Evolutionary conservation across 2,329 filamentous ascomycete genomes (phyloP).

Genomic region (Aspergillus ochraceus): DNA sequence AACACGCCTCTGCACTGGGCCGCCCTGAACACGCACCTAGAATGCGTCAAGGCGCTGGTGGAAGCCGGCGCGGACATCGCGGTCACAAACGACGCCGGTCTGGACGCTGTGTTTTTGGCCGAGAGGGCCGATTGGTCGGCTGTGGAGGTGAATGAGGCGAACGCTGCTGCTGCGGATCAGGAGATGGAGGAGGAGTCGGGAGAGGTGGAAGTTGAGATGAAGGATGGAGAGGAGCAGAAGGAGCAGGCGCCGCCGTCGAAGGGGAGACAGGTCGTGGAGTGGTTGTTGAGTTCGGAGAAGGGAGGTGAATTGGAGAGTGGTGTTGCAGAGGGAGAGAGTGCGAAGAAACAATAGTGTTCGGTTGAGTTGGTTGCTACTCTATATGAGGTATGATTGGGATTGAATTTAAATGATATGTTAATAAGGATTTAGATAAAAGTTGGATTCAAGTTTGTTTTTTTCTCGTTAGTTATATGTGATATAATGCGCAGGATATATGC

Average conservation of each 20-base stretch:
- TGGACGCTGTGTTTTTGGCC: slow-evolving; percentile 74
- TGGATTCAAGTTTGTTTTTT: slow-evolving; percentile 1
- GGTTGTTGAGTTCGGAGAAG: slow-evolving; percentile 41
- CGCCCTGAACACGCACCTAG: slow-evolving; percentile 81
- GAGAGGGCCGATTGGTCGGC: slow-evolving; percentile 68
- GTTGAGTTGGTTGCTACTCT: neutral
- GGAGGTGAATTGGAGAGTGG: slow-evolving; percentile 34
- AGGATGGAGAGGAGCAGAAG: slow-evolving; percentile 3
- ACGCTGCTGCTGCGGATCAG: slow-evolving; percentile 19
- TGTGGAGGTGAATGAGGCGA: slow-evolving; percentile 40
- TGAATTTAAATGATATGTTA: slow-evolving; percentile 5
- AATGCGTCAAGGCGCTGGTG: slow-evolving; percentile 74
- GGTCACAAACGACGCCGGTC: slow-evolving; percentile 78
- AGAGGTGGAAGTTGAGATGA: slow-evolving; percentile 15
- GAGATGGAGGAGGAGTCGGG: slow-evolving; percentile 21
- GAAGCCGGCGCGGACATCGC: slow-evolving; percentile 74
- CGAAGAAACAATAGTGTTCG: slow-evolving; percentile 5
- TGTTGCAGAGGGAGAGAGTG: slow-evolving; percentile 11
- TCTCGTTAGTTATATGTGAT: slow-evolving; percentile 3
- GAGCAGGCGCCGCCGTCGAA: slow-evolving; percentile 28
- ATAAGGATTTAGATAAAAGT: slow-evolving; percentile 16
- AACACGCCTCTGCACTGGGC: slow-evolving; percentile 97
- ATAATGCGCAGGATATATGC: neutral
- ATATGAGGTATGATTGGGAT: neutral
- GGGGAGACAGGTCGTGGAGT: slow-evolving; percentile 43